These are phyloP conservation scores for Hypoxylon subgilvum DNA, from an alignment of 495 filamentous ascomycete species.

Conservation along the genomic window DNA sequence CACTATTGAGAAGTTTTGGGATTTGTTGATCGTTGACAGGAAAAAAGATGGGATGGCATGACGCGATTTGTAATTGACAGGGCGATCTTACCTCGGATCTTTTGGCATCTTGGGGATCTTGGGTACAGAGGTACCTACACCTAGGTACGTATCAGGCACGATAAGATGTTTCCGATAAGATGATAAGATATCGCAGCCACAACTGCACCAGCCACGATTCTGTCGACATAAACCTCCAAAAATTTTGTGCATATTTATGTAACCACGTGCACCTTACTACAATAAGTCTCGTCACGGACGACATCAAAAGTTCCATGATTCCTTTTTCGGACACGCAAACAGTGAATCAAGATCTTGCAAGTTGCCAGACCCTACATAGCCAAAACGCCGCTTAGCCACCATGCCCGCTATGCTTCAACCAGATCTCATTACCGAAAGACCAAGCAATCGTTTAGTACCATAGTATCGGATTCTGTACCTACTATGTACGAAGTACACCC, in stretches of 20 bases:
- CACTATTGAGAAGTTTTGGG: neutral
- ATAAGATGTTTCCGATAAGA: too few relatives aligned
- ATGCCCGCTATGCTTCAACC: slow-evolving; percentile 17
- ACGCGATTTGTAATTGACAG: slow-evolving; percentile 37
- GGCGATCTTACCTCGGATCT: too few relatives aligned
- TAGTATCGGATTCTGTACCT: too few relatives aligned
- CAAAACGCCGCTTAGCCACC: neutral
- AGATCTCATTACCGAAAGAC: slow-evolving; percentile 21
- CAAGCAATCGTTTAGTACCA: slow-evolving; percentile 6
- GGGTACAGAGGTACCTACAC: too few relatives aligned
- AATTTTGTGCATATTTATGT: too few relatives aligned
- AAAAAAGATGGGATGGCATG: slow-evolving; percentile 35
- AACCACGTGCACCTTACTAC: too few relatives aligned
- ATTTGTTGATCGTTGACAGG: slow-evolving; percentile 1
- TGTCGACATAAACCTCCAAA: too few relatives aligned
- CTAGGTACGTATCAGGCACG: neutral
- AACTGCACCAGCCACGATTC: too few relatives aligned
- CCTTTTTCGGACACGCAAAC: slow-evolving; percentile 26
- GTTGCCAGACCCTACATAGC: slow-evolving; percentile 8
- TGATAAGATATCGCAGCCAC: slow-evolving; percentile 1
- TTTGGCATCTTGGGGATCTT: too few relatives aligned
- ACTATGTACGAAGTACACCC: too few relatives aligned
- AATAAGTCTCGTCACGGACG: too few relatives aligned
- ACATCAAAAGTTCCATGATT: slow-evolving; percentile 34
- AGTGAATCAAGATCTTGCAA: slow-evolving; percentile 10